A percentile compares a stretch with the other conserved stretches of the same genome.
Conservation (phyloP, 306 rosid genomes). For the Abrus pulchellus region DNA sequence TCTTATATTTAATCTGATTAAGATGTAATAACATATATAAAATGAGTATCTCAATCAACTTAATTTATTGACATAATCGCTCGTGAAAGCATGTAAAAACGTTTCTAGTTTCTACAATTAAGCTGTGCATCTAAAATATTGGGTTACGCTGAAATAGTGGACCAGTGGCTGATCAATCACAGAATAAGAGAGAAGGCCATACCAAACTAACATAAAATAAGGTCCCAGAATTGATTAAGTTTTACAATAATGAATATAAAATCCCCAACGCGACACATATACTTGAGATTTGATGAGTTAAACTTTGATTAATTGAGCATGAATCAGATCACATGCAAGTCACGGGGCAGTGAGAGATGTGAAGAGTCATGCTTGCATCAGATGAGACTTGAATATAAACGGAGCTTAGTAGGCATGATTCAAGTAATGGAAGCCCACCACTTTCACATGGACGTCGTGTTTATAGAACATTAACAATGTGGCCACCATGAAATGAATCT, state of each 20-base stretch:
- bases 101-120: too few relatives aligned
- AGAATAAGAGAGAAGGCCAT: background rate
- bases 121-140: background rate
- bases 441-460: background rate
- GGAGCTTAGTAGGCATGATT: background rate
- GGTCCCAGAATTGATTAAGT: background rate
- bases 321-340: constrained; percentile 25
- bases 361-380: background rate
- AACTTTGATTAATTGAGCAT: background rate
- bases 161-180: background rate
- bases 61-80: too few relatives aligned
- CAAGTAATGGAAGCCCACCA: constrained; percentile 1
- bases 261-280: background rate
- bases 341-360: background rate
- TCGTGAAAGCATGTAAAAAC: too few relatives aligned
- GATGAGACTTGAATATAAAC: background rate
- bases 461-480: background rate
- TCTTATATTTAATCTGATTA: too few relatives aligned
- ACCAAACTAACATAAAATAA: background rate
- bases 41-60: too few relatives aligned
- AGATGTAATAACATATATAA: too few relatives aligned
- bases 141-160: background rate
- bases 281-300: background rate
- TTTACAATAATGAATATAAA: constrained; percentile 14
- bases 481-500: background rate